Base-by-base conservation (phyloP, 2,329 filamentous ascomycete species). In the Calonectria naviculata region DNA sequence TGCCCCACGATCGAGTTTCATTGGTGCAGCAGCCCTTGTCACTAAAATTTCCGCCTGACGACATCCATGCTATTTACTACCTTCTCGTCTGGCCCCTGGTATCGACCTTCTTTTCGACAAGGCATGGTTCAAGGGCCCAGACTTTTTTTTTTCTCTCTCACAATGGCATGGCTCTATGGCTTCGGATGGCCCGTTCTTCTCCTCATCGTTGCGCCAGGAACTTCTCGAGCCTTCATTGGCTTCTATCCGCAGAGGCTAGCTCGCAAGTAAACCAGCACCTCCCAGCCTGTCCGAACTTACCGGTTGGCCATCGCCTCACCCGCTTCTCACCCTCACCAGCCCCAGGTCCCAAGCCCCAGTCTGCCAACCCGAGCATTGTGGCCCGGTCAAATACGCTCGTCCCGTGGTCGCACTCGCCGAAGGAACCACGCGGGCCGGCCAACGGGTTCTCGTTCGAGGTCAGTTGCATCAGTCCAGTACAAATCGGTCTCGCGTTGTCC, bases 381-480 rank as follows among this genome's bases (percentile, higher is more conserved):
- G 54, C 58, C 68, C 66, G 65, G 70, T 68, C 68, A 65, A 54
- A 52, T 67, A 72, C 63, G 72, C 73, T 77, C 71, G 75, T 75
- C 52, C 76, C 76, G 72, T 71, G 65, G 74, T 76, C 72, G 72
- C 75, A 66, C 65, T 78, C 76, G 70, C 76, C 75, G 76, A 73
- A 71, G 60, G 64, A 69, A 71, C 75, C 69, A 73, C 74, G 71
- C 73, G 71, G 71, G 71, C 65, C 73, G 71, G 68, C 66, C 54
- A 75, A 52, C 65, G 60, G 63, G 46, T 58, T 67, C 74, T 69
- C 42, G 63, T 63, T 75, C 68, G 63, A 66, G 68, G 44, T 64
- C 49, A 36, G 52, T 31, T 61, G 31, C 29, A 58, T 29, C 19
- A 58, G 34, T 31, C 3, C n/a, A 46, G 29, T 31, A 66, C 36